Conservation (phyloP, 1,139 yeast species). For the Meyerozyma carpophila region DNA sequence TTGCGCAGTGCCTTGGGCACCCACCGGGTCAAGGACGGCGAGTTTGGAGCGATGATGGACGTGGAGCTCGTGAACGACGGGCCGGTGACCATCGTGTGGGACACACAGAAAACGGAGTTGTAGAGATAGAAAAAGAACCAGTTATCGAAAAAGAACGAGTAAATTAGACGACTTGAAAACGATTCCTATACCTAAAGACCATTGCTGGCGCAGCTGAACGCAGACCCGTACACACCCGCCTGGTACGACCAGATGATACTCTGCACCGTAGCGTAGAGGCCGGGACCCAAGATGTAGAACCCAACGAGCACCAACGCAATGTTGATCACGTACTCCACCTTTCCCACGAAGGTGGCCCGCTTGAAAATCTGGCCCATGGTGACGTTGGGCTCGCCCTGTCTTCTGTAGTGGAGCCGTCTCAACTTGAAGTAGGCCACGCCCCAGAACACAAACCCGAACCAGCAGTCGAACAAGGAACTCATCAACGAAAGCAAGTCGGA, state of each 20-base stretch:
- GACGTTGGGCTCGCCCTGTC: slow-evolving; percentile 4
- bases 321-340: slow-evolving; percentile 31
- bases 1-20: slow-evolving; percentile 53
- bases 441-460: slow-evolving; percentile 65
- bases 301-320: slow-evolving; percentile 40
- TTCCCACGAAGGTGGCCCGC: slow-evolving; percentile 14
- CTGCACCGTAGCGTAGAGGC: slow-evolving; percentile 50
- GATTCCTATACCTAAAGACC: slow-evolving; percentile 16
- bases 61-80: slow-evolving; percentile 82
- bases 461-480: slow-evolving; percentile 61
- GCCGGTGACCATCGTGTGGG: slow-evolving; percentile 71
- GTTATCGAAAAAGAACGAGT: no score
- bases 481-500: slow-evolving; percentile 52
- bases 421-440: slow-evolving; percentile 53
- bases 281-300: slow-evolving; percentile 53
- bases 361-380: slow-evolving; percentile 14
- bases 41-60: slow-evolving; percentile 97
- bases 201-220: slow-evolving; percentile 46
- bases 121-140: background rate
- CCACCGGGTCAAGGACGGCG: slow-evolving; percentile 73
- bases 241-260: slow-evolving; percentile 47
- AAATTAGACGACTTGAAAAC: no score
- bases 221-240: slow-evolving; percentile 42
- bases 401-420: slow-evolving; percentile 16
- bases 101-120: slow-evolving; percentile 29